Base-by-base conservation (phyloP, 306 rosid species). In the Pyrus betulifolia region DNA sequence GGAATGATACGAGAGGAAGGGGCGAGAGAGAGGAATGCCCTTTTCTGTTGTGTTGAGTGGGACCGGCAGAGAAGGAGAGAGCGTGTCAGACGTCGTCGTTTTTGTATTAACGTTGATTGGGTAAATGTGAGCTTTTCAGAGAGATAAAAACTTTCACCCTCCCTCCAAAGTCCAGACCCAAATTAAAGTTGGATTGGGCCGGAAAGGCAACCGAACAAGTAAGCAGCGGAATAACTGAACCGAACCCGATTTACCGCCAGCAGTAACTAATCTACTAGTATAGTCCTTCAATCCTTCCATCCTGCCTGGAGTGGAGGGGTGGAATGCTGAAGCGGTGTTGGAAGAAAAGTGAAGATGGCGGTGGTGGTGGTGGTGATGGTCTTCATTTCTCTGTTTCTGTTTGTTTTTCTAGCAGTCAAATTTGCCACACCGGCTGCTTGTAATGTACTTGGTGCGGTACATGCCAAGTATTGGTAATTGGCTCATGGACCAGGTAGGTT, bases 401-500 rank as follows among this genome's bases (percentile, higher is more conserved):
- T 67, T 12, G 28, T 82, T 8, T 57, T 82, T 23, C 74, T 85
- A 4, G 12, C 83, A 54, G 85, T 82, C 86, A 91, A 74, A 77
- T 88, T 91, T 85, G 81, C 79, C 76, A 86, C 84, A 25, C 25
- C 25, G 25, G 25, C 25, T 25, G 25, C 25, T 25, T 25, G 25
- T 25, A 25, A 25, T 25, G 25, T 25, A 25, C 25, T 25, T 25
- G 25, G 25, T 25, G 25, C 25, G 25, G 25, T 25, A 25, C 25
- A 25, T 25, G 25, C 25, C 25, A 25, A 25, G 25, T 25, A 25
- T 25, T 25, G 25, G 25, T 25, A 25, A 25, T 25, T 91, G 98
- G 98, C 91, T 87, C 91, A 91, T 89, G 98, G 97, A 91, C 88
- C 91, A 93, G 98, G 98, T 89, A n/a, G 88, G 54, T 79, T 76